Percentiles rank a stretch among this genome's conserved stretches.
phyloP scores from a whole-genome alignment of 805 yeast species.

The Starmerella potacharoeniae region DNA sequence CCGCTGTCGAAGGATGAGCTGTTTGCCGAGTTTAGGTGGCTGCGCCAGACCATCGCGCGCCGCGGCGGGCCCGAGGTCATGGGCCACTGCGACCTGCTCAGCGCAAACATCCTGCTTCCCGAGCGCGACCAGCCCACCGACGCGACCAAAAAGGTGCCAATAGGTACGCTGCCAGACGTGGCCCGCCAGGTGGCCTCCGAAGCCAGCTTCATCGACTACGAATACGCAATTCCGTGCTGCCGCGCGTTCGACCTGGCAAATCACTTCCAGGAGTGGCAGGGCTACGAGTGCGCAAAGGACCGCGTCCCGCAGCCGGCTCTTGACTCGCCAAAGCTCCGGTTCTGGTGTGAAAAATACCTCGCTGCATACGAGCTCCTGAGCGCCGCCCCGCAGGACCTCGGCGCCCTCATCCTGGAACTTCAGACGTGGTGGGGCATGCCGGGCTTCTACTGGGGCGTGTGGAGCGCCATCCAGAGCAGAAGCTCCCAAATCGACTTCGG shows the following conservation, averaged over 20 bases:
- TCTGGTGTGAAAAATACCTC: constrained; percentile 52
- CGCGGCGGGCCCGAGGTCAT: constrained; percentile 45
- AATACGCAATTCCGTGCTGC: constrained; percentile 61
- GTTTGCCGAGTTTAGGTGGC: constrained; percentile 45
- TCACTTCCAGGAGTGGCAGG: constrained; percentile 74
- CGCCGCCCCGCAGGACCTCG: constrained; percentile 28
- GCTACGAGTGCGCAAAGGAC: constrained; percentile 55
- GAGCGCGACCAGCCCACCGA: constrained; percentile 8
- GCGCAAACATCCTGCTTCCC: constrained; percentile 64
- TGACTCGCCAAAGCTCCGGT: constrained; percentile 36
- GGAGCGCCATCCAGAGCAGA: constrained; percentile 66
- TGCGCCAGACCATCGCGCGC: constrained; percentile 32
- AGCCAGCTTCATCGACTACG: constrained; percentile 57
- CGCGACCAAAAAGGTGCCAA: constrained; percentile 11
- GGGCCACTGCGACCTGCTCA: constrained; percentile 58
- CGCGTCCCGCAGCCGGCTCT: constrained; percentile 45
- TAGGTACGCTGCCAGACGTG: background rate
- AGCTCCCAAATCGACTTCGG: constrained; percentile 64
- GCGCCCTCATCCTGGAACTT: constrained; percentile 44
- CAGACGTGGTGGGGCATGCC: constrained; percentile 61
- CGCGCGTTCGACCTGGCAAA: constrained; percentile 65
- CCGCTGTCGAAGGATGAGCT: constrained; percentile 34
- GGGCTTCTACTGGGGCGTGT: constrained; percentile 75
- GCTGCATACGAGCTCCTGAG: constrained; percentile 23
- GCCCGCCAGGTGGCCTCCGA: background rate